These are phyloP conservation scores for Pleurotus platypus DNA, from an alignment of 768 basidiomycete species.

Conservation along the genomic window DNA sequence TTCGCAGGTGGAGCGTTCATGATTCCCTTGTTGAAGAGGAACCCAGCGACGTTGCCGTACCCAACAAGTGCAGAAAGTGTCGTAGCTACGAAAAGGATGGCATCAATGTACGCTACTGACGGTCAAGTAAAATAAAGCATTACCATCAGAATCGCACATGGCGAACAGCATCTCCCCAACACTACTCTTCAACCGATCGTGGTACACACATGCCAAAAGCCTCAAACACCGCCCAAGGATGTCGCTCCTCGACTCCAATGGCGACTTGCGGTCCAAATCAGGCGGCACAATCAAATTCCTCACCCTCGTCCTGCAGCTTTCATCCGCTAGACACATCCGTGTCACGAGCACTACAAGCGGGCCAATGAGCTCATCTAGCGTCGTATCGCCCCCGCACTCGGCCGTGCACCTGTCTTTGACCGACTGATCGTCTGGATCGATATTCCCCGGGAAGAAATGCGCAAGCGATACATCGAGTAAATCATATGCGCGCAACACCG, in stretches of 20 bases:
- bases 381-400: conserved; percentile 43
- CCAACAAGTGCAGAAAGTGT: conserved; percentile 77
- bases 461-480: conserved; percentile 57
- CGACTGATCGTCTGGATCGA: conserved; percentile 60
- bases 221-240: conserved; percentile 78
- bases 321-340: conserved; percentile 64
- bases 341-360: conserved; percentile 77
- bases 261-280: conserved; percentile 73
- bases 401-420: conserved; percentile 50
- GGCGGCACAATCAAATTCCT: conserved; percentile 71
- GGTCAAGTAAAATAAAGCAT: conserved; percentile 6
- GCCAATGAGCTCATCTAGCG: conserved; percentile 73
- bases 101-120: neutral
- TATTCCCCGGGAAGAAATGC: conserved; percentile 64
- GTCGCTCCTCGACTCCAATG: conserved; percentile 72
- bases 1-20: conserved; percentile 50
- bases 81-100: conserved; percentile 37
- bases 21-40: conserved; percentile 89
- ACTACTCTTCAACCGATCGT: conserved; percentile 66
- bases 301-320: conserved; percentile 49
- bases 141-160: conserved; percentile 73
- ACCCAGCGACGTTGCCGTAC: conserved; percentile 94
- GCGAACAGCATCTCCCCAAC: conserved; percentile 87
- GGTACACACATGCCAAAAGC: conserved; percentile 71
- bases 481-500: conserved; percentile 62